A percentile compares a stretch with the other conserved stretches of the same genome.
These are phyloP conservation scores for Lycium barbarum DNA, from an alignment of 257 asterid species.

Conservation along the genomic window DNA sequence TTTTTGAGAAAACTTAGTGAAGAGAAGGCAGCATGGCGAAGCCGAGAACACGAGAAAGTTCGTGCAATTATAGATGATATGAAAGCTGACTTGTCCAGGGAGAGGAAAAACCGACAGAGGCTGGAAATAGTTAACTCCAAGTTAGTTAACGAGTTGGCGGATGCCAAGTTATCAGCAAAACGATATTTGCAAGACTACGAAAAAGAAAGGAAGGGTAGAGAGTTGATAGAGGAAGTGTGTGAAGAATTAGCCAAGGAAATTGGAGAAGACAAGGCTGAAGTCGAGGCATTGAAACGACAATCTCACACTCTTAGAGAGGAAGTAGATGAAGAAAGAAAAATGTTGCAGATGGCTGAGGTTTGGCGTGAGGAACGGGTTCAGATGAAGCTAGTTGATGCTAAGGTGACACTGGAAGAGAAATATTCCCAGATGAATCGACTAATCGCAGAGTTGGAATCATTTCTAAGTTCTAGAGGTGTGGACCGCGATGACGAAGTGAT, in stretches of 20 bases:
- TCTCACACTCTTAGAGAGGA: conserved; percentile 58
- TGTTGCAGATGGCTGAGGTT: conserved; percentile 82
- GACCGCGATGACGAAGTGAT: conserved; percentile 49
- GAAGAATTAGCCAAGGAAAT: conserved; percentile 78
- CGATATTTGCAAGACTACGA: conserved; percentile 62
- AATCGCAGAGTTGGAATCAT: conserved; percentile 53
- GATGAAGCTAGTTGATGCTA: conserved; percentile 74
- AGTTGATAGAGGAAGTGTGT: conserved; percentile 74
- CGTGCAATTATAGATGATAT: conserved; percentile 60
- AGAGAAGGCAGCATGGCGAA: conserved; percentile 70
- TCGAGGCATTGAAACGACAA: conserved; percentile 65
- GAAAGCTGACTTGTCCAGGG: conserved; percentile 59
- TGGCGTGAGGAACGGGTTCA: conserved; percentile 88
- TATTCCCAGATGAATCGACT: conserved; percentile 60
- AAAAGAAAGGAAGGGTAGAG: conserved; percentile 67
- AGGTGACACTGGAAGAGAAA: conserved; percentile 71
- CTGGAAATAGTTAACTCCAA: conserved; percentile 65
- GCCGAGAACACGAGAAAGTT: conserved; percentile 69
- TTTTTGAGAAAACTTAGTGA: conserved; percentile 66
- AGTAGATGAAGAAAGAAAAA: conserved; percentile 75
- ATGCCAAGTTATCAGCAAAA: conserved; percentile 61
- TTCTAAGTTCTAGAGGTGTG: conserved; percentile 43
- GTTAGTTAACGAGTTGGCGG: conserved; percentile 63
- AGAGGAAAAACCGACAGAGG: conserved; percentile 62
- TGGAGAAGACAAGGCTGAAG: conserved; percentile 67